A percentile compares a stretch with the other conserved stretches of the same genome.
These are phyloP conservation scores for Neofusicoccum ribis DNA, from an alignment of 2,329 filamentous ascomycete genomes.

Conservation along the genomic window DNA sequence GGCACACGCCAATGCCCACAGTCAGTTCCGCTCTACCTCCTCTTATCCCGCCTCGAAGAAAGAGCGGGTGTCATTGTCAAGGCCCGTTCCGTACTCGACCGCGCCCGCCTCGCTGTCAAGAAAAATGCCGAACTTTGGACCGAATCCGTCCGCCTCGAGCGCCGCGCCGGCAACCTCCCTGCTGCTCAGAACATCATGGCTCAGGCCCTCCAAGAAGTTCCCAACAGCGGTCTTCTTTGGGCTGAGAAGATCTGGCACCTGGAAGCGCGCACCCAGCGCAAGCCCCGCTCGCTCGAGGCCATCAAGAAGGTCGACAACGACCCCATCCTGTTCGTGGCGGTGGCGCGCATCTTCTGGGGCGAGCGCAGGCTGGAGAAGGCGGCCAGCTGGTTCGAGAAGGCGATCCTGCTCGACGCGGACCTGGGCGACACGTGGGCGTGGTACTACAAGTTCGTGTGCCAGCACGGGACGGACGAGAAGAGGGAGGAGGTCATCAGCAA, in stretches of 20 bases:
- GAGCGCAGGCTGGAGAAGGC: constrained; percentile 92
- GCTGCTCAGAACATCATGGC: constrained; percentile 95
- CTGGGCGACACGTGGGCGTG: constrained; percentile 94
- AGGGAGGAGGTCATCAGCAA: constrained; percentile 78
- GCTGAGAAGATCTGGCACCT: constrained; percentile 94
- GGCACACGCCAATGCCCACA: constrained; percentile 85
- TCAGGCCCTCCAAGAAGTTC: constrained; percentile 86
- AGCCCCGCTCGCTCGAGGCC: constrained; percentile 85
- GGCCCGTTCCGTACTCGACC: constrained; percentile 89
- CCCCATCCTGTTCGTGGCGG: constrained; percentile 82
- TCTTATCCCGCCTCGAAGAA: constrained; percentile 87
- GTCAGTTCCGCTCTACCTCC: constrained; percentile 84
- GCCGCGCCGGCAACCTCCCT: constrained; percentile 75
- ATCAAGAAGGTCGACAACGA: constrained; percentile 98
- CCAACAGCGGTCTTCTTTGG: constrained; percentile 85
- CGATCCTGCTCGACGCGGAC: constrained; percentile 82
- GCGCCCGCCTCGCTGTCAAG: constrained; percentile 82
- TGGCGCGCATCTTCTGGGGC: constrained; percentile 93
- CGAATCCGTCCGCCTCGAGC: constrained; percentile 90
- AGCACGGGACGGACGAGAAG: constrained; percentile 96
- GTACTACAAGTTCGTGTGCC: constrained; percentile 90
- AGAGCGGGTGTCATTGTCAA: constrained; percentile 80
- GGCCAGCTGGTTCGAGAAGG: constrained; percentile 96
- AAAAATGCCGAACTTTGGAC: constrained; percentile 85
- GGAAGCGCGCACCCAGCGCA: constrained; percentile 86